Evolutionary conservation across 2,329 filamentous ascomycete species (phyloP), one percentile per base, ranked within the genome.

Genomic region (Talaromyces sp.): DNA sequence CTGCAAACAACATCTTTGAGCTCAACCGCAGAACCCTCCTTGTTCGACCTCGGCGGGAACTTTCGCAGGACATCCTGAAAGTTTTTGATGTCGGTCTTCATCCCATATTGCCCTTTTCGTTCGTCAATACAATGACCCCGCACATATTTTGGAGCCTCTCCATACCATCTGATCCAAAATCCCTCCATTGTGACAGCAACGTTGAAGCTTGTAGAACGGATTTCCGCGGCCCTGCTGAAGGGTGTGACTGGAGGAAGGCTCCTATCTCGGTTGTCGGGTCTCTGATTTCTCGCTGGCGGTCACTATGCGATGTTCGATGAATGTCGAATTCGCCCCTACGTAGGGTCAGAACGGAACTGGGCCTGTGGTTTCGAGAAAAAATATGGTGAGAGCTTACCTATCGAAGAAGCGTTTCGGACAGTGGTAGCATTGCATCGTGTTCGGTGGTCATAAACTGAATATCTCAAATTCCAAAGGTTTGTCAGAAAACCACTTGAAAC

Each of bases 31-130:
- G 60, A 47, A 9, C 61, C 68, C 44, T 71, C 70, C 47, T 70
- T 67, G 59, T 70, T 67, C 23, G 64, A 65, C 54, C 68, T 66
- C 6, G 69, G 69, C 8, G 70, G 69, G 16, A 71, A 72, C 6
- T 68, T 52, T 18, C 69, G 68, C n/a, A 72, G 50, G 8, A 64
- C 67, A 61, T 72, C 69, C 34, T 70, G 65, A 18, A 69, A 70
- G 47, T 59, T 70, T 47, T 65, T 66, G 23, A 72, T 64, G 4
- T 66, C 68, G 1, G 62, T 44, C 23, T 47, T 59, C 34, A 44
- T 52, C 40, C 56, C 27, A 12, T 30, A 6, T 53, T n/a, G 50
- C 5, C 12, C 50, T 53, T 31, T 30, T 30, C 14, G 16, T n/a
- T 16, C 9, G 30, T 40, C 34, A 18, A 33, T 54, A 52, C 47